Base-by-base conservation (phyloP, 2,329 filamentous ascomycete genomes). In the Fusarium annulatum region DNA sequence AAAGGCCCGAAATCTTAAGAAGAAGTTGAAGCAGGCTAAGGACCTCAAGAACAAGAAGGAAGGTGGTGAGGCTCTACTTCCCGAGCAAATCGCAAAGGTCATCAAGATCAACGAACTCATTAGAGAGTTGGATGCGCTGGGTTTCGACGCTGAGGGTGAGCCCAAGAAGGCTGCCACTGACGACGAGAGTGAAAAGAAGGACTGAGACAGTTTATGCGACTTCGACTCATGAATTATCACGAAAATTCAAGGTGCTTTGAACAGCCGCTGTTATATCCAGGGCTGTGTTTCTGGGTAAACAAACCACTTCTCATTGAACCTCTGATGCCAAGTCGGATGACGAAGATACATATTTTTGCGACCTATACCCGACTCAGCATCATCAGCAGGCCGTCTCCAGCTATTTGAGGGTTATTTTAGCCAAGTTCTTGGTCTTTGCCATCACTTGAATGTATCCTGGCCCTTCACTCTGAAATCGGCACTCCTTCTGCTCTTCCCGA, bases 21-120 rank as follows among this genome's bases (percentile, higher is more conserved):
- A 99, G 87, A 99, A 98, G 84, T 86, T 99, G 68, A 93, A 96
- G 78, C 96, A 99, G 82, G 96, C 96, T 8, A 93, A 91, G 76
- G 96, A 98, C 5, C 87, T 99, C 61, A 93, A 94, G 80, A 92
- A 91, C 78, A 98, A 97, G 87, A 97, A 97, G 82, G 94, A 97
- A 30, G 91, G 91, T 63, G 96, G 96, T 26, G 93, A 94, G 80
- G 88, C 90, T 9, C 84, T 99, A 69, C 86, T 98, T 33, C 96
- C 95, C 0, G 96, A 99, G 84, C 96, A 99, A 84, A 92, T 98
- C 73, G 95, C 96, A 77, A 99, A 99, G 85, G 94, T 99, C 62
- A 97, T 97, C 81, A 97, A 96, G 83, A 97, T 99, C 81, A 94
- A 94, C 72, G 96, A 99, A 85, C 88, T 99, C 57, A 91, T 98